phyloP scores from a whole-genome alignment of 129 eudicot genomes.

The Chrysanthemum makinoi region DNA sequence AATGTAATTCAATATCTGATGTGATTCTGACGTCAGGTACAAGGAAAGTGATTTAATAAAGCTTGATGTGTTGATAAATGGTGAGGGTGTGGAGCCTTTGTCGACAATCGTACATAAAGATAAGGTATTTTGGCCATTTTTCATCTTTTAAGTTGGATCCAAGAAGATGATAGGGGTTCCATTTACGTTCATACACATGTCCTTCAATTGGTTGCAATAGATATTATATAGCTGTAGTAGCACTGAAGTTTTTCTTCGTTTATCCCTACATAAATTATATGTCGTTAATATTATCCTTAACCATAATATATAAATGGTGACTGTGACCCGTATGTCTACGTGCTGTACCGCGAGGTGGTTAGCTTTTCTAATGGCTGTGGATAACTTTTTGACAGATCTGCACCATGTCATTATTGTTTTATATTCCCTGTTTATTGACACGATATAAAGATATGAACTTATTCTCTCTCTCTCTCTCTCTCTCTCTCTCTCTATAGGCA shows the following conservation, averaged over 20 bases:
- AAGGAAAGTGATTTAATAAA: constrained; percentile 76
- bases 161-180: neutral
- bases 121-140: constrained; percentile 50
- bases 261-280: neutral
- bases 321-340: neutral
- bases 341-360: constrained; percentile 9
- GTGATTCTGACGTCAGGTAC: constrained; percentile 49
- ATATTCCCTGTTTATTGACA: constrained; percentile 8
- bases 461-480: no score
- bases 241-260: constrained; percentile 9
- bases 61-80: constrained; percentile 92
- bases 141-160: constrained; percentile 15
- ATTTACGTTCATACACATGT: neutral
- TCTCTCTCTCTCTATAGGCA: constrained; percentile 51
- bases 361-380: constrained; percentile 12
- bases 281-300: neutral
- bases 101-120: constrained; percentile 95
- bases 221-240: constrained; percentile 13
- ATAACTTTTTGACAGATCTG: constrained; percentile 2
- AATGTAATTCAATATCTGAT: constrained; percentile 7
- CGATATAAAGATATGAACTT: constrained; percentile 14
- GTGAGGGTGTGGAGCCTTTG: constrained; percentile 92
- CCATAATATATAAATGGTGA: neutral
- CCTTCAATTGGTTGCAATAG: neutral
- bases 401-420: constrained; percentile 17